A percentile compares a stretch with the other conserved stretches of the same genome.
Evolutionary conservation across 148 eudicot genomes (phyloP).

Genomic region (Amaranthus cruentus): DNA sequence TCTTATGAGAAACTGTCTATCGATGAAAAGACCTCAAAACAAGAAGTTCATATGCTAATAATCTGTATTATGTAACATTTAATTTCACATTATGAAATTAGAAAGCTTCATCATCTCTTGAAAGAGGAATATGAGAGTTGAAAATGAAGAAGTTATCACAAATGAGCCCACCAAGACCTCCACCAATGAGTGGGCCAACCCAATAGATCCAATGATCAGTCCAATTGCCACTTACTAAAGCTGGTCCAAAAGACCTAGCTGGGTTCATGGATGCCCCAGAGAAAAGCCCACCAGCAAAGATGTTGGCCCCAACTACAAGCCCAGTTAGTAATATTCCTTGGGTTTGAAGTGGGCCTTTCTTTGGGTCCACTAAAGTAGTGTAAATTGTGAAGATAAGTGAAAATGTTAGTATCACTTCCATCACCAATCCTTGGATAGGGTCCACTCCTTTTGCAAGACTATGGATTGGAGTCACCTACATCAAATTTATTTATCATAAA

Average conservation of each 20-base stretch:
- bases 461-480: conserved; percentile 73
- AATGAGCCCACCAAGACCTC: conserved; percentile 74
- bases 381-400: conserved; percentile 81
- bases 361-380: conserved; percentile 85
- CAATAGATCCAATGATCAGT: conserved; percentile 90
- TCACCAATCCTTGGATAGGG: conserved; percentile 61
- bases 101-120: conserved; percentile 50
- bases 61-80: not conserved
- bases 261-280: conserved; percentile 98
- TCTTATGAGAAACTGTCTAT: not conserved
- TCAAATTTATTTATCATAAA: not conserved
- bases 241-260: conserved; percentile 91
- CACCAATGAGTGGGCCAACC: conserved; percentile 92
- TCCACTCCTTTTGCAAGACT: conserved; percentile 55
- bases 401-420: conserved; percentile 82
- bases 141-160: conserved; percentile 78
- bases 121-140: conserved; percentile 50
- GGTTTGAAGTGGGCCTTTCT: conserved; percentile 68
- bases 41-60: too few relatives aligned
- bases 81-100: conserved; percentile 10
- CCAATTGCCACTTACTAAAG: conserved; percentile 70
- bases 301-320: conserved; percentile 83
- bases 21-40: too few relatives aligned
- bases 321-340: conserved; percentile 77
- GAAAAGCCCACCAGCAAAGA: conserved; percentile 81